phyloP scores from a whole-genome alignment of 106 monocot species.

The Phalaenopsis equestris region DNA sequence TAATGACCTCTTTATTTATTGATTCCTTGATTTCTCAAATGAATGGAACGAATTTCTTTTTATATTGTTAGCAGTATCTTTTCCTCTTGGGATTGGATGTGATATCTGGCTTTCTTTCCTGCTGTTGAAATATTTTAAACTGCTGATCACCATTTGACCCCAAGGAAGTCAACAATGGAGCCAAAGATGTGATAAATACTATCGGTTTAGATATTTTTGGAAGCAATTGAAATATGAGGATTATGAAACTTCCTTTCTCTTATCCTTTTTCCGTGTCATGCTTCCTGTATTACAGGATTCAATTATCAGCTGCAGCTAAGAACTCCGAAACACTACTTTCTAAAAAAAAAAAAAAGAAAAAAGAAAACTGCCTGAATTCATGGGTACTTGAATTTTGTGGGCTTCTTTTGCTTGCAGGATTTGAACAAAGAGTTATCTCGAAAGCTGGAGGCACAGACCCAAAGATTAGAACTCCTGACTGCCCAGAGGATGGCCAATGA shows the following conservation, averaged over 20 bases:
- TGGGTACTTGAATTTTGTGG: background rate
- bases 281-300: background rate
- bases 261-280: background rate
- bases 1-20: background rate
- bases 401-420: constrained; percentile 29
- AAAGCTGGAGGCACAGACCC: constrained; percentile 88
- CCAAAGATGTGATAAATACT: background rate
- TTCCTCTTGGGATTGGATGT: background rate
- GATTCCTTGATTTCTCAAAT: background rate
- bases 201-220: background rate
- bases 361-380: background rate
- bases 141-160: background rate
- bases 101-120: background rate
- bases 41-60: background rate
- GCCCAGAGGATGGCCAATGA: constrained; percentile 67
- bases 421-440: constrained; percentile 87
- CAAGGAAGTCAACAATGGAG: background rate
- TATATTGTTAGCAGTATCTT: background rate
- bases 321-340: background rate
- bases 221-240: background rate
- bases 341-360: background rate
- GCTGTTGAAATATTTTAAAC: background rate
- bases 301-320: background rate
- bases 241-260: background rate
- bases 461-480: constrained; percentile 77